Conservation (phyloP, 805 yeast genomes). For the Wickerhamomyces chambardii region DNA sequence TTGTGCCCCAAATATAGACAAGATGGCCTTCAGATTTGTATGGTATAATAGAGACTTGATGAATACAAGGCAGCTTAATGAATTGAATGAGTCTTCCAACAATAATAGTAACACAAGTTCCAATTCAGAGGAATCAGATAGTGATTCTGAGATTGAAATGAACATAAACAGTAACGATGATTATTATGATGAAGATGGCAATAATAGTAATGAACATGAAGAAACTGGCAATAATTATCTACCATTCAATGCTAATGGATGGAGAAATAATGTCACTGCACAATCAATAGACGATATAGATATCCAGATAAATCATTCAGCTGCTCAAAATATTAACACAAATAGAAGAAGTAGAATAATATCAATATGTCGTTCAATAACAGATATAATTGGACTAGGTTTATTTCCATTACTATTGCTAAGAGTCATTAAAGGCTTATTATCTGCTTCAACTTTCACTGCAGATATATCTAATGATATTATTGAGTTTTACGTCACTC, state of each 20-base stretch:
- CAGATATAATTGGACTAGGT: slow-evolving; percentile 1
- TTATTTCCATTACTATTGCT: background rate
- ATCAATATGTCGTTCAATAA: background rate
- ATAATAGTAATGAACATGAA: background rate
- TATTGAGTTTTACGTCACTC: background rate
- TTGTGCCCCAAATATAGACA: too few species aligned
- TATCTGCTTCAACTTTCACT: background rate
- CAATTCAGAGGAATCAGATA: too few species aligned
- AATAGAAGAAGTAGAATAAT: background rate
- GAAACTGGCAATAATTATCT: background rate
- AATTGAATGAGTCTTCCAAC: too few species aligned
- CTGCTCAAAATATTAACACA: background rate
- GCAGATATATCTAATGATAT: background rate
- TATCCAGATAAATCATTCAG: background rate
- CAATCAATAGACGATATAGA: too few species aligned
- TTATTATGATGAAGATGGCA: too few species aligned
- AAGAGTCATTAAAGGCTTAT: background rate
- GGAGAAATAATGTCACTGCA: background rate
- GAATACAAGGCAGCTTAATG: too few species aligned
- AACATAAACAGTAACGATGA: too few species aligned
- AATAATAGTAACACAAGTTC: too few species aligned
- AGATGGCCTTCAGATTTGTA: background rate
- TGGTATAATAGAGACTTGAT: background rate
- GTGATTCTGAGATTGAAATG: too few species aligned
- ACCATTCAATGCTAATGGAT: background rate